A percentile compares a stretch with the other conserved stretches of the same genome.
Conservation (phyloP, 371 early-diverging fungal genomes). For the Entomophthora muscae region DNA sequence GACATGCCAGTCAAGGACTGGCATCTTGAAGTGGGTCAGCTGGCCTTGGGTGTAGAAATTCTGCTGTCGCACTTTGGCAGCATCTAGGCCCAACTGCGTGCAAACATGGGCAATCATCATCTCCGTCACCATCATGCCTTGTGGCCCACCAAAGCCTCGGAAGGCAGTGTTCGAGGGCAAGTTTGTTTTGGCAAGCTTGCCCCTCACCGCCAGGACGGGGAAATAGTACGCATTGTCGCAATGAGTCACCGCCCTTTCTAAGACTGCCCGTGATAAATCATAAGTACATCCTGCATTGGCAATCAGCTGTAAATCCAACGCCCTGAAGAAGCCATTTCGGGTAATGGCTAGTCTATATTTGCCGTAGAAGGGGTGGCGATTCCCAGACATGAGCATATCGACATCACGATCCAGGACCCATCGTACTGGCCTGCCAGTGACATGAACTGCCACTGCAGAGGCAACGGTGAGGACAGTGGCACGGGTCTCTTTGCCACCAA, state of each 20-base stretch:
- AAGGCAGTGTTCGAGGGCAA: constrained; percentile 58
- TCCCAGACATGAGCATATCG: constrained; percentile 54
- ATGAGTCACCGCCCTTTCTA: constrained; percentile 51
- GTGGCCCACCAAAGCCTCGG: constrained; percentile 58
- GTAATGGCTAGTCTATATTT: constrained; percentile 47
- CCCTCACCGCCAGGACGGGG: constrained; percentile 33
- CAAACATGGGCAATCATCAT: constrained; percentile 48
- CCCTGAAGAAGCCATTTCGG: constrained; percentile 33
- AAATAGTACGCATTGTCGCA: constrained; percentile 51
- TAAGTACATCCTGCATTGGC: constrained; percentile 50
- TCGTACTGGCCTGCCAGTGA: constrained; percentile 34
- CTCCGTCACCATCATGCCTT: constrained; percentile 56
- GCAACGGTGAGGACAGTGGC: constrained; percentile 28
- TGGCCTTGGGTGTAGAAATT: constrained; percentile 48
- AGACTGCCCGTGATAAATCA: constrained; percentile 45
- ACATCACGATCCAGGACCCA: constrained; percentile 54
- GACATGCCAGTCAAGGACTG: constrained; percentile 41
- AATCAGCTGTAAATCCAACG: constrained; percentile 32
- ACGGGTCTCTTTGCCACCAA: constrained; percentile 62
- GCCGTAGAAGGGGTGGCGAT: constrained; percentile 55
- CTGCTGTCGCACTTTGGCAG: constrained; percentile 12
- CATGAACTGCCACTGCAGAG: constrained; percentile 42
- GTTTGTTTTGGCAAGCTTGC: constrained; percentile 53
- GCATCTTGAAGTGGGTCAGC: constrained; percentile 37
- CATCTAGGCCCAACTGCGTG: constrained; percentile 26